phyloP scores from a whole-genome alignment of 352 stramenopile genomes.

The Pythium dissimile region DNA sequence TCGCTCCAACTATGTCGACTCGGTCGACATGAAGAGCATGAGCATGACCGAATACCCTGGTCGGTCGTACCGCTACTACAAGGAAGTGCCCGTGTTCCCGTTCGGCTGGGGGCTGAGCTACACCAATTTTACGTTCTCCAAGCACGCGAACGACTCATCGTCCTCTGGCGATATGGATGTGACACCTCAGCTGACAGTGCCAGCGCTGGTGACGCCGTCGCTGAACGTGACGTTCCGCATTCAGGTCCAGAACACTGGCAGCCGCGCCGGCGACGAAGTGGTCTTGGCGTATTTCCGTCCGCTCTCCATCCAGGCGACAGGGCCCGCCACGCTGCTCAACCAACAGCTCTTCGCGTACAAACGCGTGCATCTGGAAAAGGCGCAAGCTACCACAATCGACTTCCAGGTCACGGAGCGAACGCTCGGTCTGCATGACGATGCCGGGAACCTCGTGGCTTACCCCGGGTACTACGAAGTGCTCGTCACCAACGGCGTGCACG shows the following conservation, averaged over 20 bases:
- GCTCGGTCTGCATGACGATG: constrained; percentile 54
- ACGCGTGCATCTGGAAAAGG: constrained; percentile 45
- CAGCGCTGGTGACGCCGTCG: constrained; percentile 29
- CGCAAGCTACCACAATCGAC: constrained; percentile 30
- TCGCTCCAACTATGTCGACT: constrained; percentile 66
- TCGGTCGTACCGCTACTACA: constrained; percentile 91
- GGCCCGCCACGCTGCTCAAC: constrained; percentile 58
- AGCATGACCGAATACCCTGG: constrained; percentile 88
- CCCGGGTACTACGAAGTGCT: constrained; percentile 76
- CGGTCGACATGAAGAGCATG: constrained; percentile 85
- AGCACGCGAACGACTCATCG: constrained; percentile 2
- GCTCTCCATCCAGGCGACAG: constrained; percentile 50
- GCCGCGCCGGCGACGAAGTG: constrained; percentile 60
- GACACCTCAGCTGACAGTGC: not conserved
- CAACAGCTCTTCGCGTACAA: constrained; percentile 73
- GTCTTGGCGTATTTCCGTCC: constrained; percentile 77
- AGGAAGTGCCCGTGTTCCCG: constrained; percentile 81
- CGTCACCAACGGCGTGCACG: constrained; percentile 64
- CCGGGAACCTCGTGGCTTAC: constrained; percentile 47
- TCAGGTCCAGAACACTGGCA: constrained; percentile 55
- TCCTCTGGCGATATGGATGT: constrained; percentile 2
- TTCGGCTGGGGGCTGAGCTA: constrained; percentile 92
- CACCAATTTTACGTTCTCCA: constrained; percentile 66
- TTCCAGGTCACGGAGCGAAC: constrained; percentile 45
- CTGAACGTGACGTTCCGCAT: constrained; percentile 46